phyloP scores from a whole-genome alignment of 129 eudicot genomes.

The Flaveria robusta region DNA sequence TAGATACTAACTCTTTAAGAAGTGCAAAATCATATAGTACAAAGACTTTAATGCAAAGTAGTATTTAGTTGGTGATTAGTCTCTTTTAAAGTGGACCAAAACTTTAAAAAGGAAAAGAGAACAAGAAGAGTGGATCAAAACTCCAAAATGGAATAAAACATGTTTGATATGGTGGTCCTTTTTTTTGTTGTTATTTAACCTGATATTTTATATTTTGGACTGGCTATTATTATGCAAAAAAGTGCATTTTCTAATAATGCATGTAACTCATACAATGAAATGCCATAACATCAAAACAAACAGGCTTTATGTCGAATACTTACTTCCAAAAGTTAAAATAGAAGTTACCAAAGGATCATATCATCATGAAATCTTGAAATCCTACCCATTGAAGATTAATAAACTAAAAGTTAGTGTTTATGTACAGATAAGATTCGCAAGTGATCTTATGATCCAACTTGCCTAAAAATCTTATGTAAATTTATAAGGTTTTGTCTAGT shows the following conservation, averaged over 20 bases:
- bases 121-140: conserved; percentile 12
- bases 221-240: too few relatives aligned
- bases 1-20: neutral
- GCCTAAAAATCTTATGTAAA: too few relatives aligned
- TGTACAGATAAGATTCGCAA: too few relatives aligned
- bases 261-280: neutral
- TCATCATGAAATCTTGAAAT: too few relatives aligned
- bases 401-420: too few relatives aligned
- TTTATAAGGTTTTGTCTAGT: too few relatives aligned
- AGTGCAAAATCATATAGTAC: neutral
- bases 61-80: conserved; percentile 27
- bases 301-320: neutral
- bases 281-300: neutral
- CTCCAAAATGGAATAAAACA: neutral
- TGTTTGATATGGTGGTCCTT: neutral
- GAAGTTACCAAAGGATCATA: too few relatives aligned
- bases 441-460: too few relatives aligned
- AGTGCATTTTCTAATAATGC: too few relatives aligned
- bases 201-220: neutral
- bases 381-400: too few relatives aligned
- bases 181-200: neutral
- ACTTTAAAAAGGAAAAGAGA: neutral
- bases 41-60: neutral
- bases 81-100: conserved; percentile 12
- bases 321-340: neutral